Conservation (phyloP, 1,284 basidiomycete species). For the Rhodotorula mucilaginosa region DNA sequence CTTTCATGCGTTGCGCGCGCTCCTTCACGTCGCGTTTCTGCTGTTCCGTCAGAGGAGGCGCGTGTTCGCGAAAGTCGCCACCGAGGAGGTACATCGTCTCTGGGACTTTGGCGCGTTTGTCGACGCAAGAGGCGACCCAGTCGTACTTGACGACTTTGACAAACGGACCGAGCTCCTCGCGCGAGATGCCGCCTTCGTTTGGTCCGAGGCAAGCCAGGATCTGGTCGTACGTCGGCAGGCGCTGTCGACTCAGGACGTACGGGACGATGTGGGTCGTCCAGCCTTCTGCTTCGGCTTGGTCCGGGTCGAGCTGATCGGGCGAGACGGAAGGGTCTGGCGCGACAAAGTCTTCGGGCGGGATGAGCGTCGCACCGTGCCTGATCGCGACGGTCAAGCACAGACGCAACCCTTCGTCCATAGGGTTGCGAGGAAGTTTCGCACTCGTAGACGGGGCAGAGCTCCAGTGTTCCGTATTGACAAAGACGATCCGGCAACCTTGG, state of each 20-base stretch:
- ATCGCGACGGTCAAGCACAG: slow-evolving; percentile 7
- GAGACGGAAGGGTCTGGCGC: slow-evolving; percentile 6
- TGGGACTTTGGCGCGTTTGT: neutral
- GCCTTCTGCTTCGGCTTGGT: slow-evolving; percentile 5
- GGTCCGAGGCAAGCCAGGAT: slow-evolving; percentile 23
- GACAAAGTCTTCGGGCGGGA: slow-evolving; percentile 29
- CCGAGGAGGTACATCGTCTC: slow-evolving; percentile 16
- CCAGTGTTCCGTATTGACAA: slow-evolving; percentile 34
- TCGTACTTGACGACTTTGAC: slow-evolving; percentile 25
- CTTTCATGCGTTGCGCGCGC: neutral
- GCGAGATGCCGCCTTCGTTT: neutral
- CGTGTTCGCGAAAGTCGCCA: slow-evolving; percentile 10
- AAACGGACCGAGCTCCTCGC: slow-evolving; percentile 23
- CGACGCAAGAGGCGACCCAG: slow-evolving; percentile 17
- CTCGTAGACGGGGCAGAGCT: too few species aligned
- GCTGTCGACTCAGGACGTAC: neutral
- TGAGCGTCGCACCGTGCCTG: slow-evolving; percentile 23
- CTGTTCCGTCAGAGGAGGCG: neutral
- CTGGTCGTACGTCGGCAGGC: slow-evolving; percentile 9
- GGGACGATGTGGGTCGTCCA: slow-evolving; percentile 38
- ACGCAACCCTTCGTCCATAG: slow-evolving; percentile 17
- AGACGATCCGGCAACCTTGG: slow-evolving; percentile 9
- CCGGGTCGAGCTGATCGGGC: neutral
- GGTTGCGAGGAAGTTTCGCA: slow-evolving; percentile 6
- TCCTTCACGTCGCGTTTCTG: neutral